Base-by-base conservation (phyloP, 306 rosid species). In the Vigna angularis region DNA sequence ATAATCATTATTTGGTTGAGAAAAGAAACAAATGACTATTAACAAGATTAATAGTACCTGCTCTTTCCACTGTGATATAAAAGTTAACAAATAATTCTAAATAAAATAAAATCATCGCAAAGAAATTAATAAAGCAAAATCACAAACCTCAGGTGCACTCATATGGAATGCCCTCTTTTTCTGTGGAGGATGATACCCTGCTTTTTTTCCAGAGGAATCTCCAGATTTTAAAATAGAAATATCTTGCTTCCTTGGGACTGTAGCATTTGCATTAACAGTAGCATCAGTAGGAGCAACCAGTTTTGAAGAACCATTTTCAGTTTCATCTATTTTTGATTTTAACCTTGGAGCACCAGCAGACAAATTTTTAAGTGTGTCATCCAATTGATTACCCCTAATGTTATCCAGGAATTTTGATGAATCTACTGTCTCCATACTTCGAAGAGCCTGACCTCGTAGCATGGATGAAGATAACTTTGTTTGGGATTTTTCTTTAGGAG, bases 131-230 rank as follows among this genome's bases (percentile, higher is more conserved):
- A 55, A 79, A 40, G 52, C 45, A 67, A 70, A 69, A 72, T 68
- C 18, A 58, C 83, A 88, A 81, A 92, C 98, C 98, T 95, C 98
- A 15, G 87, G 93, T 30, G 90, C 98, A 82, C 97, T 95, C 98
- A 95, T 92, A 82, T 73, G 86, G 84, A 95, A 95, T 44, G 89
- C 89, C 83, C 81, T 83, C 73, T 72, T 86, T 76, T 84, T 92
- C 70, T 73, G 93, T 18, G 88, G 78, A 67, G 85, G 78, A 77
- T 26, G 30, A 55, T 77, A 56, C 73, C 34, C 85, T 67, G 83
- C 22, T n/a, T 82, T 75, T 13, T 70, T 36, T 79, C 82, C 70
- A 7, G 65, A 76, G 66, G 88, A 75, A 85, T 77, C 90, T 69
- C 80, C 70, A 48, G 57, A 47, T 44, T 75, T 82, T 70, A 55